phyloP scores from a whole-genome alignment of 768 basidiomycete genomes.

The Hygrocybe coccinea region DNA sequence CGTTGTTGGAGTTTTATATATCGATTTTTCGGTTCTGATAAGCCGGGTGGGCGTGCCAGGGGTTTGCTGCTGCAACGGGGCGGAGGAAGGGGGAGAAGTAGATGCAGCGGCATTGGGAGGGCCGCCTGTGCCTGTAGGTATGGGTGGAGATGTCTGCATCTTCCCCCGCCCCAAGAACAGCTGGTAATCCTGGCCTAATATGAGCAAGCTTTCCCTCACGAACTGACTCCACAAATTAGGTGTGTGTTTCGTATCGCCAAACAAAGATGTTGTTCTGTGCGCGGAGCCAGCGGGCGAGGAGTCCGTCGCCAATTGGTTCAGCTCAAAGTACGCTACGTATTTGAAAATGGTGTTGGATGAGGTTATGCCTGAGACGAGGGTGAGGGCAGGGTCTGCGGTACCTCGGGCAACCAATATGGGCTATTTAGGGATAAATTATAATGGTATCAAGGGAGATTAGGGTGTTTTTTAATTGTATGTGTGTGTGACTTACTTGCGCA shows the following conservation, averaged over 20 bases:
- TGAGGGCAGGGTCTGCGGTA: constrained; percentile 50
- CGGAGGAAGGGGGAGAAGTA: no score
- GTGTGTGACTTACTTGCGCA: constrained; percentile 43
- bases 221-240: constrained; percentile 62
- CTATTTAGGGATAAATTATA: no score
- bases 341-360: constrained; percentile 50
- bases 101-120: no score
- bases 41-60: constrained; percentile 37
- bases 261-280: constrained; percentile 48
- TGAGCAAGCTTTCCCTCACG: constrained; percentile 52
- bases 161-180: constrained; percentile 56
- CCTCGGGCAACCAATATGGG: constrained; percentile 41
- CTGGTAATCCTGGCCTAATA: constrained; percentile 68
- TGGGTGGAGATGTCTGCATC: constrained; percentile 21
- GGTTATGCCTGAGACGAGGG: constrained; percentile 59
- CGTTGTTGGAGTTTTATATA: constrained; percentile 34
- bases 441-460: no score
- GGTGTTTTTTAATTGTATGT: background rate
- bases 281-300: constrained; percentile 36
- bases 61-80: constrained; percentile 24
- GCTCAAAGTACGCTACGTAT: constrained; percentile 64
- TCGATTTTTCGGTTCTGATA: constrained; percentile 32
- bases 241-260: constrained; percentile 62
- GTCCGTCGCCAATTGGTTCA: constrained; percentile 47
- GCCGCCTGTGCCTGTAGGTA: no score